Conservation (phyloP, 2,329 filamentous ascomycete genomes). For the Calonectria multiphialidica region DNA sequence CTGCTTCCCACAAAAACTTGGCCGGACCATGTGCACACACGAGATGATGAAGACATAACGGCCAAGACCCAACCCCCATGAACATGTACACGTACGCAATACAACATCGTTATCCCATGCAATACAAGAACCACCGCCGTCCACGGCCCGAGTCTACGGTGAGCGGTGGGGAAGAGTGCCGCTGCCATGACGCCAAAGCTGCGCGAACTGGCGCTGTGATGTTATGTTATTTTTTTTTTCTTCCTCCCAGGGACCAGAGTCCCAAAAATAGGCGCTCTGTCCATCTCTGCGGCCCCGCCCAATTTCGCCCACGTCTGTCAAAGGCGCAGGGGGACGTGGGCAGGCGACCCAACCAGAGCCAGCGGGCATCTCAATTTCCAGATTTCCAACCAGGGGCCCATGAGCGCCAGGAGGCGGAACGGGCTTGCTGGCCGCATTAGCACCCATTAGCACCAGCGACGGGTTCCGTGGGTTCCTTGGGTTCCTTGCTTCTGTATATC, state of each 20-base stretch:
- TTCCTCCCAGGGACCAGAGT: background rate
- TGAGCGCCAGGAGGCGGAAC: background rate
- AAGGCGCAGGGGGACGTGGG: background rate
- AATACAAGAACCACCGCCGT: background rate
- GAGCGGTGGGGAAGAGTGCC: background rate
- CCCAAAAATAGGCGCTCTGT: conserved; percentile 14
- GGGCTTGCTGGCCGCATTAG: conserved; percentile 1
- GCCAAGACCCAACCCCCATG: too few species aligned
- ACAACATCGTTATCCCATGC: background rate
- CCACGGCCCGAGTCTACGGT: background rate
- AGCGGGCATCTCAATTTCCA: conserved; percentile 17
- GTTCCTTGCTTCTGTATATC: background rate
- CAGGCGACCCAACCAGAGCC: conserved; percentile 14
- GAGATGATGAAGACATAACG: too few species aligned
- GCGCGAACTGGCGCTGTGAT: background rate
- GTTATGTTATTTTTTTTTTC: background rate
- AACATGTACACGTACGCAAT: background rate
- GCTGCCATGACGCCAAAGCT: background rate
- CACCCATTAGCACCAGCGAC: conserved; percentile 2
- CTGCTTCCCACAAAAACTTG: too few species aligned
- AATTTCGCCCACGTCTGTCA: conserved; percentile 24
- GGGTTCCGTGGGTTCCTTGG: background rate
- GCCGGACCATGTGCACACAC: background rate
- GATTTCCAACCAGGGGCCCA: background rate
- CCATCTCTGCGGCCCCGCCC: background rate